Evolutionary conservation across 2,329 filamentous ascomycete genomes (phyloP).

Genomic region (Lasiodiplodia gonubiensis): DNA sequence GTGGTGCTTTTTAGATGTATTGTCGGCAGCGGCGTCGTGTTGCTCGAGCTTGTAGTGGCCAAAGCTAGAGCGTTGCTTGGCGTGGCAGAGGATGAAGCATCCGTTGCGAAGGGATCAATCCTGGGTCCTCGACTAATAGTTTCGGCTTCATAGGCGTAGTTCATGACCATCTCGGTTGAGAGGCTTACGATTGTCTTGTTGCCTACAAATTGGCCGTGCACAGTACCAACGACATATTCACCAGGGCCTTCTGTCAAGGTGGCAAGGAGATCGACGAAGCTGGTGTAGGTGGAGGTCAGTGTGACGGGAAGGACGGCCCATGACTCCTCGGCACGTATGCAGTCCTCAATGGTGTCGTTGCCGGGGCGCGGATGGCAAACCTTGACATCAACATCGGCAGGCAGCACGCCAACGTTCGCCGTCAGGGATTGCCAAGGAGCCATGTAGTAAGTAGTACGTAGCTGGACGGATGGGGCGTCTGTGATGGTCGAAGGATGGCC

Average conservation of each 20-base stretch:
- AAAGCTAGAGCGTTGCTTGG: not conserved
- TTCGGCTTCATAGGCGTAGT: conserved; percentile 45
- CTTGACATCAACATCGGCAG: conserved; percentile 49
- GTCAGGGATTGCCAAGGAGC: conserved; percentile 53
- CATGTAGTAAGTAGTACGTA: conserved; percentile 51
- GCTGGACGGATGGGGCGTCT: conserved; percentile 45
- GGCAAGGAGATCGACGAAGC: conserved; percentile 47
- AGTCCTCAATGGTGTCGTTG: conserved; percentile 46
- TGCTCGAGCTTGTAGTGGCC: not conserved
- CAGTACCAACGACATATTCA: conserved; percentile 47
- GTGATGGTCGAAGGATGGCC: conserved; percentile 38
- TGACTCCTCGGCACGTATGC: conserved; percentile 49
- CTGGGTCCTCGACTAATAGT: conserved; percentile 35
- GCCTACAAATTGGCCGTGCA: conserved; percentile 46
- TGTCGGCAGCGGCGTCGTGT: not conserved
- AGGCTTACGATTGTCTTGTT: conserved; percentile 47
- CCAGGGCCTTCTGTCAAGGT: conserved; percentile 43
- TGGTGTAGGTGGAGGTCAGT: conserved; percentile 42
- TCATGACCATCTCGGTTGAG: conserved; percentile 45
- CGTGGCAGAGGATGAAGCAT: not conserved
- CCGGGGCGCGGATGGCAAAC: conserved; percentile 45
- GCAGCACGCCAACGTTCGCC: conserved; percentile 39
- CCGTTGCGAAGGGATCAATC: not conserved
- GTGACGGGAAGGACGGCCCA: conserved; percentile 51
- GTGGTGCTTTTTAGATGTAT: conserved; percentile 17